These are phyloP conservation scores for Scheffersomyces amazonensis DNA, from an alignment of 805 yeast species.

Conservation along the genomic window DNA sequence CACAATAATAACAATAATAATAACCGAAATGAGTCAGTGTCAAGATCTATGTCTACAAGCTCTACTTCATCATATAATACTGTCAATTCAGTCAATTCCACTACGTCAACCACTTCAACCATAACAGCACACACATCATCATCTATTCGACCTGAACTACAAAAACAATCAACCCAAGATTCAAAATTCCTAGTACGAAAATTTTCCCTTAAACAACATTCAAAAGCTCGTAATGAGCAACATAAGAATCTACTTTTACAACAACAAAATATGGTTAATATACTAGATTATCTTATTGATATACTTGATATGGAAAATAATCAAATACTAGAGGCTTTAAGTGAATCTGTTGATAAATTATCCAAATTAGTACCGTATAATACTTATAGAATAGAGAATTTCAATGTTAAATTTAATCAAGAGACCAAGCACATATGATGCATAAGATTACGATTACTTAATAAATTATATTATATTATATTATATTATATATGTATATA, in stretches of 20 bases:
- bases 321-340: not conserved
- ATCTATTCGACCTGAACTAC: too few relatives aligned
- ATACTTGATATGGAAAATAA: constrained; percentile 2
- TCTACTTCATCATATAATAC: too few relatives aligned
- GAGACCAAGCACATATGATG: not conserved
- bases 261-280: not conserved
- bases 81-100: not conserved
- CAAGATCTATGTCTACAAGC: not conserved
- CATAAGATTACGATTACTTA: not conserved
- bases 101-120: not conserved
- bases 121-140: too few relatives aligned
- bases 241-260: not conserved
- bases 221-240: not conserved
- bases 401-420: not conserved
- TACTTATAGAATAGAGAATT: not conserved
- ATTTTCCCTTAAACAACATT: not conserved
- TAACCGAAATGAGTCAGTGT: too few relatives aligned
- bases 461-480: not conserved
- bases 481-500: not conserved
- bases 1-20: not conserved
- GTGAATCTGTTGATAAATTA: not conserved
- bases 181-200: not conserved
- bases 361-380: constrained; percentile 1
- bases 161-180: too few relatives aligned
- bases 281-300: constrained; percentile 3